Evolutionary conservation across 495 filamentous ascomycete species (phyloP).

Genomic region (Parachaetomium inaequale): DNA sequence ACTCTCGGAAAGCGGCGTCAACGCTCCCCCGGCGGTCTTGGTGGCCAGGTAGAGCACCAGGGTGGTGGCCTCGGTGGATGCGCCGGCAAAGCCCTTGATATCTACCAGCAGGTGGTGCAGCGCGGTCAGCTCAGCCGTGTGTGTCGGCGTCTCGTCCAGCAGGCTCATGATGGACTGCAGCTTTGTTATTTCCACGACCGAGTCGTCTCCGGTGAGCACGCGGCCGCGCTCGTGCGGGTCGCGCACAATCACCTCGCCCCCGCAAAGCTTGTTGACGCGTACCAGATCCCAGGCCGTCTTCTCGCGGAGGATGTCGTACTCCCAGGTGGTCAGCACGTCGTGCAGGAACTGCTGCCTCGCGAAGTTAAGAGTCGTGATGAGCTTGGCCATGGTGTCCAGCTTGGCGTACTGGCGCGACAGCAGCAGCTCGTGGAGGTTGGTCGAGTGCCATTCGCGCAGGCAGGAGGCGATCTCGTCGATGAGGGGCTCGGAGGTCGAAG

Average conservation of each 20-base stretch:
- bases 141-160: slow-evolving; percentile 70
- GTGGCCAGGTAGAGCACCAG: slow-evolving; percentile 77
- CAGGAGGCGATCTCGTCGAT: slow-evolving; percentile 98
- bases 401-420: slow-evolving; percentile 73
- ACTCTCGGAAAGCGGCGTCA: slow-evolving; percentile 73
- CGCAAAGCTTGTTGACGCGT: slow-evolving; percentile 85
- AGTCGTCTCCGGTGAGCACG: slow-evolving; percentile 86
- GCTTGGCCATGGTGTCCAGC: slow-evolving; percentile 73
- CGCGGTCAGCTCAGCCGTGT: slow-evolving; percentile 62
- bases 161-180: slow-evolving; percentile 95
- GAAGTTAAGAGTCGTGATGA: slow-evolving; percentile 77
- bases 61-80: slow-evolving; percentile 65
- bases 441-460: slow-evolving; percentile 95
- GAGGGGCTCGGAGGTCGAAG: slow-evolving; percentile 80
- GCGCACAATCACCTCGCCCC: slow-evolving; percentile 87
- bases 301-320: slow-evolving; percentile 71
- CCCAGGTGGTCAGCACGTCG: slow-evolving; percentile 81
- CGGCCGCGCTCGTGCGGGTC: slow-evolving; percentile 79
- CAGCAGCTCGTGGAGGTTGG: slow-evolving; percentile 90
- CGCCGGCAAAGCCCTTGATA: slow-evolving; percentile 72
- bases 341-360: slow-evolving; percentile 85
- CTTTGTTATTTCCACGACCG: slow-evolving; percentile 83
- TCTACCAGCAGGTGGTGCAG: slow-evolving; percentile 84
- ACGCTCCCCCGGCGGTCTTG: slow-evolving; percentile 56
- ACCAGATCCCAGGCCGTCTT: slow-evolving; percentile 94